Conservation (phyloP, 164 flowering plant genomes). For the Brasenia schreberi region DNA sequence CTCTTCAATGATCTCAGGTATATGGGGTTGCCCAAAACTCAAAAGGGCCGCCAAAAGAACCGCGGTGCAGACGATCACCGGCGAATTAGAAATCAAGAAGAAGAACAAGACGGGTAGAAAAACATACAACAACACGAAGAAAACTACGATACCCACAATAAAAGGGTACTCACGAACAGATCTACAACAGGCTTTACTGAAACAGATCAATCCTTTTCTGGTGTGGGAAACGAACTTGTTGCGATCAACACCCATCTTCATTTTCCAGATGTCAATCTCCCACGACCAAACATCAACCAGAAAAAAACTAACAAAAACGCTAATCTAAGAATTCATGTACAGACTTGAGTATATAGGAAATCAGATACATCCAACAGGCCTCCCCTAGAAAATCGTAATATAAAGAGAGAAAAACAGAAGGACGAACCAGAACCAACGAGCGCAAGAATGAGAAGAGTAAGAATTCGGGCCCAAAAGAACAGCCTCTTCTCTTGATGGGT, state of each 20-base stretch:
- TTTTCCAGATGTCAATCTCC: neutral
- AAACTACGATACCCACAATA: constrained; percentile 19
- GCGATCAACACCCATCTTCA: constrained; percentile 39
- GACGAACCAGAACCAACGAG: neutral
- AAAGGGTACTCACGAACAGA: constrained; percentile 31
- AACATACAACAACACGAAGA: constrained; percentile 34
- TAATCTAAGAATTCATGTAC: neutral
- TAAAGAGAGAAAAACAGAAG: neutral
- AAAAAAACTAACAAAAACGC: neutral
- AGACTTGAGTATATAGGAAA: neutral
- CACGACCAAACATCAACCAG: neutral
- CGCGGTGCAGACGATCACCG: constrained; percentile 81
- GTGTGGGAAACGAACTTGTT: constrained; percentile 18
- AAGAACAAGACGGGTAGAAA: constrained; percentile 56
- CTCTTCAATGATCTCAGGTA: constrained; percentile 44
- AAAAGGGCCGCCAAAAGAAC: constrained; percentile 80
- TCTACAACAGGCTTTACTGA: constrained; percentile 14
- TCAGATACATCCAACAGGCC: constrained; percentile 2
- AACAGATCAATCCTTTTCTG: constrained; percentile 18
- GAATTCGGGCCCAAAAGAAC: neutral
- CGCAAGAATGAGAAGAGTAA: neutral
- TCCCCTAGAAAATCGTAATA: neutral
- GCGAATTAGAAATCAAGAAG: constrained; percentile 64
- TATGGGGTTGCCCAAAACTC: constrained; percentile 63
- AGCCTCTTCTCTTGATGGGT: too few relatives aligned